Evolutionary conservation across 305 asterid species (phyloP), one percentile per base, ranked within the genome.

Genomic region (Nicotiana rustica): DNA sequence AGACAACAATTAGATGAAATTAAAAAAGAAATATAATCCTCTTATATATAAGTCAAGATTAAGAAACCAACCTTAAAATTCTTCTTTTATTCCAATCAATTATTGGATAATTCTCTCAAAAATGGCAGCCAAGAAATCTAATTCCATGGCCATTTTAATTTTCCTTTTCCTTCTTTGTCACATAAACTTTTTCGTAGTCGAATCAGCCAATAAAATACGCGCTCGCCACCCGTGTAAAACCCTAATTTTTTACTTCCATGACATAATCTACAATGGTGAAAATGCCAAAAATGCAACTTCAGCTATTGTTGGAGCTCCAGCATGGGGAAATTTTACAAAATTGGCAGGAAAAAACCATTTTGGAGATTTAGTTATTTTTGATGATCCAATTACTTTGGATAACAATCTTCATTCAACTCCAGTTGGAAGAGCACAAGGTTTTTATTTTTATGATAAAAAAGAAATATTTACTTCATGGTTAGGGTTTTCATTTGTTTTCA

Each of bases 391-490:
- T 2, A 94, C 98, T 9, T 49, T 87, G 19, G 95, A 91, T 84
- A 92, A 91, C 83, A 90, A 90, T 65, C 21, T 94, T 4, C 90
- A 89, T 80, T 89, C 93, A 9, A 80, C 87, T 0, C 91, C 95
- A 0, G 87, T 94, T 0, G 98, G 98, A 0, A 83, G 94, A 18
- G 98, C 98, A 0, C 98, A 92, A 35, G 98, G 96, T 47, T 82
- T 89, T 75, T 92, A 92, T 33, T 0, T 92, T 0, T 92, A 94
- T 65, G 93, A 93, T 62, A 89, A 88, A 35, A 89, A 80, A 33
- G 84, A 79, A 2, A 83, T 55, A 2, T 92, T 77, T 64, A 80
- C 86, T 17, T 87, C 98, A 4, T 94, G 94, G 96, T 69, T 94
- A 0, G 92, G 88, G 57, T 92, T 94, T 66, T 88, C 97, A 0